A percentile compares a stretch with the other conserved stretches of the same genome.
These are phyloP conservation scores for Ogataea nonfermentans DNA, from an alignment of 805 yeast species.

Conservation along the genomic window DNA sequence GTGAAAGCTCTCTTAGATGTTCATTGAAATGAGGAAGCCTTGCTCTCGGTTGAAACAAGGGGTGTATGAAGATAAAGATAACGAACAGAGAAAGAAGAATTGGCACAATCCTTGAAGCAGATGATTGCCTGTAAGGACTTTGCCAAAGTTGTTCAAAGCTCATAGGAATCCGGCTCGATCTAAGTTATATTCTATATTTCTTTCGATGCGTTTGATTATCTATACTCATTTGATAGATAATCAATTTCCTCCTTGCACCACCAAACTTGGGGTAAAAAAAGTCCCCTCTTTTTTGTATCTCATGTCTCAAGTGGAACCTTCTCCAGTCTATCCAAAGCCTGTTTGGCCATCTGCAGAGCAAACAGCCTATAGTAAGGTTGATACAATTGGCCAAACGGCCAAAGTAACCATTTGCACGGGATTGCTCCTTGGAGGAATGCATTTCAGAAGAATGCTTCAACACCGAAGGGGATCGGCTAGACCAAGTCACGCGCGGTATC, in stretches of 20 bases:
- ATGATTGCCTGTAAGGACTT: neutral
- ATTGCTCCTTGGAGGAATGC: slow-evolving; percentile 37
- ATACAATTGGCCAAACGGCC: slow-evolving; percentile 31
- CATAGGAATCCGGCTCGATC: too few species aligned
- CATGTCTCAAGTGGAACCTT: slow-evolving; percentile 5
- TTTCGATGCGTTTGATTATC: slow-evolving; percentile 1
- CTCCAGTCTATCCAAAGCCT: slow-evolving; percentile 30
- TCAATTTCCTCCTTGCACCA: slow-evolving; percentile 3
- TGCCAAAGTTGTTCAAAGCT: neutral
- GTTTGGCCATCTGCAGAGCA: slow-evolving; percentile 23
- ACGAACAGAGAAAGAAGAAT: slow-evolving; percentile 1
- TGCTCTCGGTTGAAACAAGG: slow-evolving; percentile 1
- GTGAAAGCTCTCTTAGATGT: slow-evolving; percentile 48
- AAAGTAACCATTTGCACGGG: slow-evolving; percentile 32
- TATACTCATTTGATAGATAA: too few species aligned
- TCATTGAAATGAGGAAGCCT: slow-evolving; percentile 36
- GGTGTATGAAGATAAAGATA: too few species aligned
- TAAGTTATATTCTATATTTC: neutral
- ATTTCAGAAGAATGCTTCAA: slow-evolving; percentile 36
- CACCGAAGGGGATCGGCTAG: slow-evolving; percentile 37
- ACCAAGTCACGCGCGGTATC: slow-evolving; percentile 37
- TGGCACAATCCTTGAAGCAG: neutral
- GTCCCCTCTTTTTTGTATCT: slow-evolving; percentile 9
- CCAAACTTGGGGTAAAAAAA: slow-evolving; percentile 3
- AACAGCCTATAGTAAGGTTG: slow-evolving; percentile 27